A percentile compares a stretch with the other conserved stretches of the same genome.
These are phyloP conservation scores for Mycotypha africana DNA, from an alignment of 371 early-diverging fungal species.

Conservation along the genomic window DNA sequence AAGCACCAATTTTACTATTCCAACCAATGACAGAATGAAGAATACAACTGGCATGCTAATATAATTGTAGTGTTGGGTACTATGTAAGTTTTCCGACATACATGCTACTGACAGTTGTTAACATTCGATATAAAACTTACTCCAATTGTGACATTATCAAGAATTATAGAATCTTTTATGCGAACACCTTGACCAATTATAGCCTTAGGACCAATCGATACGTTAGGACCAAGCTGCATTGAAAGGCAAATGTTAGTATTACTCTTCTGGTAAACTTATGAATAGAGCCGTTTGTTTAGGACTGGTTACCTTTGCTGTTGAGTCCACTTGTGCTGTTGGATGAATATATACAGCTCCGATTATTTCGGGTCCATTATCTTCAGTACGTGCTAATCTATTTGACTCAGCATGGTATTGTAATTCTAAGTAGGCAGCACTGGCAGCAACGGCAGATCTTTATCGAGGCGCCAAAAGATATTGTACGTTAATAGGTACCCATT, in stretches of 20 bases:
- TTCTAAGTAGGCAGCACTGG: slow-evolving; percentile 86
- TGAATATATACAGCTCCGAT: slow-evolving; percentile 92
- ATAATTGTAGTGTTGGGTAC: too few species aligned
- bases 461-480: too few species aligned
- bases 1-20: slow-evolving; percentile 89
- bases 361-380: slow-evolving; percentile 67
- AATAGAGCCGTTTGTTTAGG: too few species aligned
- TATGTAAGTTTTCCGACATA: too few species aligned
- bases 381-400: slow-evolving; percentile 52
- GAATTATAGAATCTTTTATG: slow-evolving; percentile 89
- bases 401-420: slow-evolving; percentile 59
- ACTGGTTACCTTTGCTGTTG: slow-evolving; percentile 67
- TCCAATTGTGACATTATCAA: slow-evolving; percentile 91
- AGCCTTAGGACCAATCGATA: slow-evolving; percentile 92
- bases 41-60: slow-evolving; percentile 68
- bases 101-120: too few species aligned
- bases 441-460: slow-evolving; percentile 85
- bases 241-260: not conserved
- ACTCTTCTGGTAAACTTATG: not conserved
- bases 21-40: slow-evolving; percentile 94
- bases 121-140: slow-evolving; percentile 37
- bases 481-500: too few species aligned
- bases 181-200: slow-evolving; percentile 92
- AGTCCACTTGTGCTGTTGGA: slow-evolving; percentile 88
- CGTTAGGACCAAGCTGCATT: slow-evolving; percentile 83